Percentiles rank a stretch among this genome's conserved stretches.
Conservation (phyloP, 306 rosid species). For the Malus fusca region DNA sequence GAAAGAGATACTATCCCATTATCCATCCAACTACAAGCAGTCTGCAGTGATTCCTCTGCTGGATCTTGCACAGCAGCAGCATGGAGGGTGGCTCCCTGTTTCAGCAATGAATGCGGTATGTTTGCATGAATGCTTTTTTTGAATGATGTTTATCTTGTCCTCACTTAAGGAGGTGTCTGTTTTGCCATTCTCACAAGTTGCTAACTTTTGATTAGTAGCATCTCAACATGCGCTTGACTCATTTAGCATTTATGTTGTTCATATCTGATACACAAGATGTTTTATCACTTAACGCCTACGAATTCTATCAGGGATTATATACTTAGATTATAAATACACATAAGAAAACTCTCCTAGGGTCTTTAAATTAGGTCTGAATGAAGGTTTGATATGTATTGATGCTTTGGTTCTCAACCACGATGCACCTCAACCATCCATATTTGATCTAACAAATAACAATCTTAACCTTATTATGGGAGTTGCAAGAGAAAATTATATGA, state of each 20-base stretch:
- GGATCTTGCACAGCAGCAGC: conserved; percentile 99
- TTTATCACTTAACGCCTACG: not conserved
- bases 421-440: too few species aligned
- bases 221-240: too few species aligned
- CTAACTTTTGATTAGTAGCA: too few species aligned
- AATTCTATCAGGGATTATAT: not conserved
- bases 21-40: conserved; percentile 97
- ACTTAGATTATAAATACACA: not conserved
- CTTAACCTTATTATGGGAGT: too few species aligned
- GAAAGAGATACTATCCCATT: conserved; percentile 84
- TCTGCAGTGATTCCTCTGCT: conserved; percentile 92
- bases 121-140: conserved; percentile 2
- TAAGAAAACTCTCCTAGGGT: not conserved
- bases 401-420: not conserved
- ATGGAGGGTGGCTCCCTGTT: conserved; percentile 98
- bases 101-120: conserved; percentile 97
- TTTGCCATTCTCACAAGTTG: too few species aligned
- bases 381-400: not conserved
- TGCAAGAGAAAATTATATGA: too few species aligned
- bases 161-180: not conserved
- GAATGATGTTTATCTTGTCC: not conserved
- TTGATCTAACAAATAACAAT: too few species aligned
- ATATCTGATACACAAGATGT: not conserved
- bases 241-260: not conserved
- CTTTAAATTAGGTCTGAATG: not conserved